Evolutionary conservation across 306 rosid genomes (phyloP).

Genomic region (Clitoria ternatea): DNA sequence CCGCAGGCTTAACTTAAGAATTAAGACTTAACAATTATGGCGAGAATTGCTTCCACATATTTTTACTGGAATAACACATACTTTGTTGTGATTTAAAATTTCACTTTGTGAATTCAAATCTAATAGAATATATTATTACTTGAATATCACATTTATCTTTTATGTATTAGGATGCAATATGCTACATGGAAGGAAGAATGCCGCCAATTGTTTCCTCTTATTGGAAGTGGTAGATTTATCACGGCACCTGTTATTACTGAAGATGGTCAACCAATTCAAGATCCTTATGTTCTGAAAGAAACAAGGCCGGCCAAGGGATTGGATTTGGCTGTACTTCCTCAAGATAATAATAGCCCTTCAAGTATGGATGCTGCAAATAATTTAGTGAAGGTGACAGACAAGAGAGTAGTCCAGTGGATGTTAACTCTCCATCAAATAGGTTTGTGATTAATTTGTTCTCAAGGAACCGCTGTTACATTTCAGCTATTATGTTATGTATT

Average conservation of each 20-base stretch:
- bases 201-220: conserved; percentile 72
- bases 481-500: not conserved
- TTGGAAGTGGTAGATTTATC: conserved; percentile 92
- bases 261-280: conserved; percentile 80
- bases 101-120: not conserved
- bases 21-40: conserved; percentile 2
- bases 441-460: conserved; percentile 31
- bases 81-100: not conserved
- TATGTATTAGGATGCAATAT: conserved; percentile 64
- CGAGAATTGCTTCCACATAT: not conserved
- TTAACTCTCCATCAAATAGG: conserved; percentile 98
- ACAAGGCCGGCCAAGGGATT: conserved; percentile 45
- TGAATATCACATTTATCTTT: conserved; percentile 12
- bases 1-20: not conserved
- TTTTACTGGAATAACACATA: not conserved
- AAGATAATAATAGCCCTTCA: conserved; percentile 29
- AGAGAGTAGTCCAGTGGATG: conserved; percentile 86
- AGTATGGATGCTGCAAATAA: conserved; percentile 27
- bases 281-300: conserved; percentile 72
- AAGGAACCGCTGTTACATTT: not conserved
- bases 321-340: conserved; percentile 31
- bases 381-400: conserved; percentile 52
- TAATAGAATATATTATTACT: conserved; percentile 1
- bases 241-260: conserved; percentile 84
- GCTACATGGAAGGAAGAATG: conserved; percentile 85